Evolutionary conservation across 306 rosid genomes (phyloP).

Genomic region (Dalbergia cochinchinensis): DNA sequence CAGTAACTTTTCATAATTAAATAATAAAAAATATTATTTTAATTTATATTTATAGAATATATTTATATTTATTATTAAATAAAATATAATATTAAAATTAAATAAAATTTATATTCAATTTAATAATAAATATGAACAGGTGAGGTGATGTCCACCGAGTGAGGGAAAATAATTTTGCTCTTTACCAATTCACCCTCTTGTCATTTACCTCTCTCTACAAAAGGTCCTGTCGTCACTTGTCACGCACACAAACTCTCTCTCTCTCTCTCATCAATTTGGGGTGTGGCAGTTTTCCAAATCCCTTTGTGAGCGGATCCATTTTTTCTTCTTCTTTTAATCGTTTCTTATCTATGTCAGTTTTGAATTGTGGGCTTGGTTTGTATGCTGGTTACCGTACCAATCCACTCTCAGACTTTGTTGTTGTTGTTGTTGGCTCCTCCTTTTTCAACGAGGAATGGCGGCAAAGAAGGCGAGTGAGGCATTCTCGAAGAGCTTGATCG

Average conservation of each 20-base stretch:
- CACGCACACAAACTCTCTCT: too few relatives aligned
- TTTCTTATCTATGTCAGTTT: slow-evolving; percentile 41
- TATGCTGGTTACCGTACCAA: slow-evolving; percentile 42
- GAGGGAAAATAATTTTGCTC: too few relatives aligned
- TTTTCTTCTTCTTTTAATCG: too few relatives aligned
- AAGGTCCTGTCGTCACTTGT: not conserved
- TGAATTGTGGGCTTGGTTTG: slow-evolving; percentile 44
- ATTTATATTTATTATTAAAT: too few relatives aligned
- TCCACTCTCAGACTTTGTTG: not conserved
- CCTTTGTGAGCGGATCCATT: too few relatives aligned
- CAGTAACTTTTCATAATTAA: not conserved
- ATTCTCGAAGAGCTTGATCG: slow-evolving; percentile 69
- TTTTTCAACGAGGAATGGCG: slow-evolving; percentile 56
- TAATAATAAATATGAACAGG: too few relatives aligned
- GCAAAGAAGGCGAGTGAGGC: slow-evolving; percentile 68
- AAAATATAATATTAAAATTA: too few relatives aligned
- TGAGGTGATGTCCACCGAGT: too few relatives aligned
- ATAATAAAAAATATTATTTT: too few relatives aligned
- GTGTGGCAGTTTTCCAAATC: too few relatives aligned
- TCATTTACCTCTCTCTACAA: not conserved
- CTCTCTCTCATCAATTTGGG: not conserved
- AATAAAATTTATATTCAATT: too few relatives aligned
- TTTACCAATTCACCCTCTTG: not conserved
- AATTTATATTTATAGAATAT: too few relatives aligned
- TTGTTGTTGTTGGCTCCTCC: not conserved